Evolutionary conservation across 2,329 filamentous ascomycete genomes (phyloP).

Genomic region (Epichloe uncinata): DNA sequence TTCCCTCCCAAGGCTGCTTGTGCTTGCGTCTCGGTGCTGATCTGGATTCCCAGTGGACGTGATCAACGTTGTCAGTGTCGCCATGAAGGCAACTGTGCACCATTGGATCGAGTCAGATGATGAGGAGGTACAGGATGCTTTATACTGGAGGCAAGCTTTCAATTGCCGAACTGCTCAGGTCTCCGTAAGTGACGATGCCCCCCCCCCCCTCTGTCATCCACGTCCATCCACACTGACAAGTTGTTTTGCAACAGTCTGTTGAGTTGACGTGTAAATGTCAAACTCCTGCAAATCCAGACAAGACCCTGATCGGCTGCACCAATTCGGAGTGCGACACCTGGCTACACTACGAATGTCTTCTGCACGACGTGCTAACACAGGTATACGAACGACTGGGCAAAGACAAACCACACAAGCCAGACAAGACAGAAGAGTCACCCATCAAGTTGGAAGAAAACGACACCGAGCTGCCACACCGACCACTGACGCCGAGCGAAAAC

Average conservation of each 20-base stretch:
- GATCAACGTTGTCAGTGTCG: constrained; percentile 59
- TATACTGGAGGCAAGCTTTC: constrained; percentile 53
- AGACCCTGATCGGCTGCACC: constrained; percentile 44
- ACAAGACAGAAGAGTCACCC: constrained; percentile 24
- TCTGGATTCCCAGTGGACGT: constrained; percentile 43
- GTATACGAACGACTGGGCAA: constrained; percentile 37
- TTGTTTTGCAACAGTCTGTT: constrained; percentile 28
- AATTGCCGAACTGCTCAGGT: constrained; percentile 43
- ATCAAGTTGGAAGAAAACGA: constrained; percentile 21
- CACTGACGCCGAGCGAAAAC: constrained; percentile 38
- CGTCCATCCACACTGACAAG: neutral
- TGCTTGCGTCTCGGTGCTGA: neutral
- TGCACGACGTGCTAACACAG: constrained; percentile 37
- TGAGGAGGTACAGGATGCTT: constrained; percentile 42
- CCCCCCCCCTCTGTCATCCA: too few species aligned
- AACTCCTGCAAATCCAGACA: constrained; percentile 48
- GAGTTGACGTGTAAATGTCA: constrained; percentile 44
- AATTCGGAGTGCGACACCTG: constrained; percentile 41
- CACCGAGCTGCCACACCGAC: constrained; percentile 20
- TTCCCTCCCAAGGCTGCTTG: neutral
- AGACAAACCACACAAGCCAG: constrained; percentile 40
- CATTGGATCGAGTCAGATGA: constrained; percentile 60
- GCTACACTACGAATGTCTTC: constrained; percentile 52
- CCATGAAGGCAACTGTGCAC: constrained; percentile 45
- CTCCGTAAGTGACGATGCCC: constrained; percentile 33